A percentile compares a stretch with the other conserved stretches of the same genome.
phyloP scores from a whole-genome alignment of 257 asterid genomes.

The Paulownia fortunei region DNA sequence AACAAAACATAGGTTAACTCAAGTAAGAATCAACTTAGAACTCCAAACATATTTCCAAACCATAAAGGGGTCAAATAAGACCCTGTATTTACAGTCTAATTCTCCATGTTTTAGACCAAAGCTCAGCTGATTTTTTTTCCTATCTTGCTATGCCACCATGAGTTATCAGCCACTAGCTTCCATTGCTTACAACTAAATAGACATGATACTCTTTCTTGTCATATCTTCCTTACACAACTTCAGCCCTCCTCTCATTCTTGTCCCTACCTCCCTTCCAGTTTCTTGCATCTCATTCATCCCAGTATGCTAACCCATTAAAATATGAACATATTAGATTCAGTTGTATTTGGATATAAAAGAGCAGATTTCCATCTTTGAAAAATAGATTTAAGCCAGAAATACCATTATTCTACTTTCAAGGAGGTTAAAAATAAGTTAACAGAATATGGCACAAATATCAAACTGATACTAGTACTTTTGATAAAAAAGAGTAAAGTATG shows the following conservation, averaged over 20 bases:
- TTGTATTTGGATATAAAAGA: not conserved
- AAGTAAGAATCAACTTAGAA: not conserved
- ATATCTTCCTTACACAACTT: slow-evolving; percentile 1
- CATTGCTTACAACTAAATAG: not conserved
- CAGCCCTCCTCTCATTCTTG: not conserved
- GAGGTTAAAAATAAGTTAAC: not conserved
- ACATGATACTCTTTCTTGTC: not conserved
- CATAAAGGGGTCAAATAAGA: not conserved
- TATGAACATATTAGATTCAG: not conserved
- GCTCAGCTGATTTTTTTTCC: not conserved
- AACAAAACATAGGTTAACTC: not conserved
- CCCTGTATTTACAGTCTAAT: not conserved
- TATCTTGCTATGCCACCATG: not conserved
- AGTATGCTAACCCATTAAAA: not conserved
- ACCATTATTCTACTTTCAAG: slow-evolving; percentile 14
- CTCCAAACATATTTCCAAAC: not conserved
- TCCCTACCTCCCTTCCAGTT: not conserved
- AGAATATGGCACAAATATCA: not conserved
- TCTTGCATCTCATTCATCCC: slow-evolving; percentile 6
- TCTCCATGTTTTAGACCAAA: not conserved
- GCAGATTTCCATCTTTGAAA: not conserved
- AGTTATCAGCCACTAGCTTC: slow-evolving; percentile 8
- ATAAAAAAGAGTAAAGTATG: not conserved
- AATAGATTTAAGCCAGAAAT: slow-evolving; percentile 15
- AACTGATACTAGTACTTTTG: not conserved